These are phyloP conservation scores for Colletotrichum godetiae DNA, from an alignment of 2,329 filamentous ascomycete genomes.

Conservation along the genomic window DNA sequence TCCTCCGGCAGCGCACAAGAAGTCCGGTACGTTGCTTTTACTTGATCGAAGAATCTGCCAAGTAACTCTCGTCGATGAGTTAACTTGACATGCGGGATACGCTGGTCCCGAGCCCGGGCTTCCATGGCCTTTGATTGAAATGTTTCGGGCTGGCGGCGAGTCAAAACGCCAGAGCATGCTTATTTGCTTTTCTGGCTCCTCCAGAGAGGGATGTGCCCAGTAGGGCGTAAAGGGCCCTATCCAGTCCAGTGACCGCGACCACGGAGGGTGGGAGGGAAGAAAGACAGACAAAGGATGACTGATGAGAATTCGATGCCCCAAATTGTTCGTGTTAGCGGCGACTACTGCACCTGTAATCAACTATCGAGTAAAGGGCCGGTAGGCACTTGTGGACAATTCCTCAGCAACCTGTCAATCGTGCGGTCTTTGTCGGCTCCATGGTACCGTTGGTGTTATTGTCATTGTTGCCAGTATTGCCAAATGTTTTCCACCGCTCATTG, in stretches of 20 bases:
- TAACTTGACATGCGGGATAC: not conserved
- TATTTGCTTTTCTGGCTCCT: conserved; percentile 15
- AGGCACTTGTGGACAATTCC: conserved; percentile 14
- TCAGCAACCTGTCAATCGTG: conserved; percentile 23
- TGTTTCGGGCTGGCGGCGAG: conserved; percentile 23
- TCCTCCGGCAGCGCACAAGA: conserved; percentile 4
- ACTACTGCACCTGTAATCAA: conserved; percentile 52
- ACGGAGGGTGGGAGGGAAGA: not conserved
- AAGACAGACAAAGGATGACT: conserved; percentile 14
- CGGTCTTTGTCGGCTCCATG: not conserved
- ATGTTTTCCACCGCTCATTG: conserved; percentile 23
- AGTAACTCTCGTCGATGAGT: not conserved
- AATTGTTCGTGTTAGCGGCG: conserved; percentile 49
- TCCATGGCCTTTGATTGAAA: not conserved
- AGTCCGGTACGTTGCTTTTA: not conserved
- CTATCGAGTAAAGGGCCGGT: conserved; percentile 38
- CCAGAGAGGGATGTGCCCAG: conserved; percentile 39
- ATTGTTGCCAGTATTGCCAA: not conserved
- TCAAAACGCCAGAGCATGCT: conserved; percentile 30
- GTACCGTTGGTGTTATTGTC: not conserved
- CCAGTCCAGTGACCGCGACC: not conserved
- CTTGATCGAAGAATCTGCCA: not conserved
- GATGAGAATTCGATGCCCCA: conserved; percentile 40
- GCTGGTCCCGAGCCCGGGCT: conserved; percentile 1
- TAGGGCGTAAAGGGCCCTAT: conserved; percentile 39